Evolutionary conservation across 1,284 basidiomycete species (phyloP).

Genomic region (Trichosporon asahii): DNA sequence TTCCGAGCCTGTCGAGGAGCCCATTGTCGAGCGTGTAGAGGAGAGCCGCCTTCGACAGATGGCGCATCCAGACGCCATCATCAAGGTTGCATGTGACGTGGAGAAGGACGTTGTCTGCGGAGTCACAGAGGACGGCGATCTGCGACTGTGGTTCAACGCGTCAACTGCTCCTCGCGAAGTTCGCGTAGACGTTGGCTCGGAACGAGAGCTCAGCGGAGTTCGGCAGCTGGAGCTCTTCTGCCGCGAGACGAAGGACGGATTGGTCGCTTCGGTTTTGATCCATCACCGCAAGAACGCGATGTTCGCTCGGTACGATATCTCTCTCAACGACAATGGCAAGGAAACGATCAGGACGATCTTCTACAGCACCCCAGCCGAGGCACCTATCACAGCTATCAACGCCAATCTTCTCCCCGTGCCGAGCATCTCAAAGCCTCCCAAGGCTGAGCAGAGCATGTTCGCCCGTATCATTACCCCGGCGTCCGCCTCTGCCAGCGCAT

Average conservation of each 20-base stretch:
- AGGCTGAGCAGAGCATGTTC: constrained; percentile 17
- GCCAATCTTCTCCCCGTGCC: constrained; percentile 24
- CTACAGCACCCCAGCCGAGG: constrained; percentile 23
- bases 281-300: constrained; percentile 31
- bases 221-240: constrained; percentile 28
- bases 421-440: constrained; percentile 24
- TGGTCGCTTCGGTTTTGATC: constrained; percentile 31
- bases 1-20: constrained; percentile 25
- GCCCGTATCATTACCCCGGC: constrained; percentile 23
- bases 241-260: neutral
- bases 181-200: constrained; percentile 37
- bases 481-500: constrained; percentile 2
- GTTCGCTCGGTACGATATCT: constrained; percentile 35
- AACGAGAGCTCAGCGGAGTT: constrained; percentile 30
- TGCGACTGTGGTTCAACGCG: constrained; percentile 39
- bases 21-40: constrained; percentile 37
- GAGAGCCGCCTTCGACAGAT: constrained; percentile 33
- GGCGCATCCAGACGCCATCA: constrained; percentile 35
- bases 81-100: constrained; percentile 35
- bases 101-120: constrained; percentile 36
- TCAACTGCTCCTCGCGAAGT: constrained; percentile 23
- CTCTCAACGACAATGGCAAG: constrained; percentile 1
- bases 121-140: constrained; percentile 42
- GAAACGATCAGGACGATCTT: constrained; percentile 20
- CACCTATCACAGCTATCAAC: constrained; percentile 23